Evolutionary conservation across 1,284 basidiomycete species (phyloP), one percentile per base, ranked within the genome.

Genomic region (Fomitopsis betulina): DNA sequence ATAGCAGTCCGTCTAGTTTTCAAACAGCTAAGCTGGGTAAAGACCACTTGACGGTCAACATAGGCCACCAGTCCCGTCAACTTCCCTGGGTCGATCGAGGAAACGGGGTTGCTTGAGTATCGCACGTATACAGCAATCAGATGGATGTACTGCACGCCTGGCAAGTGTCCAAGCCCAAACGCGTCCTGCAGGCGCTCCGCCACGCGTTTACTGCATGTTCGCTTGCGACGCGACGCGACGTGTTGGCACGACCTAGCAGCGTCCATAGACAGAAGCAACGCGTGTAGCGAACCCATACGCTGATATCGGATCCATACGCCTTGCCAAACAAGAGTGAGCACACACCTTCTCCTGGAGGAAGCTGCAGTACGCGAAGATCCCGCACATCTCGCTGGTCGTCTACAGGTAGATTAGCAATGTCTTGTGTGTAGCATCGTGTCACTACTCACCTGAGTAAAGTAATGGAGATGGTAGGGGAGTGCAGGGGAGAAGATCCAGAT

Each of bases 291-390:
- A 8, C 27, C 27, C 27, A 30, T 5, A 30, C 27, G 8, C 27
- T 30, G 27, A 30, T 30, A n/a, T n/a, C n/a, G n/a, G n/a, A n/a
- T n/a, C n/a, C n/a, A n/a, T n/a, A 8, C 5, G 27, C 27, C 27
- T 30, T 30, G 27, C 27, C 27, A 30, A 30, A 30, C n/a, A 43
- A 12, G 13, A 43, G 8, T 4, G 5, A 35, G n/a, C 13, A 54
- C 85, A 64, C 61, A 91, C 91, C 87, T 94, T 95, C 77, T 96
- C 94, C 75, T 90, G 89, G 71, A 97, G 82, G 80, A 79, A 97
- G 73, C 87, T 96, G 82, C 93, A 94, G 78, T 97, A 97, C 60
- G 83, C 91, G 74, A 98, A 97, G 78, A 98, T 97, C 77, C 94
- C 94, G 78, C 91, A 94, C 91, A 93, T 94, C 23, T 40, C 25